Evolutionary conservation across 2,329 filamentous ascomycete species (phyloP), one percentile per base, ranked within the genome.

Genomic region (Exophiala oligosperma): DNA sequence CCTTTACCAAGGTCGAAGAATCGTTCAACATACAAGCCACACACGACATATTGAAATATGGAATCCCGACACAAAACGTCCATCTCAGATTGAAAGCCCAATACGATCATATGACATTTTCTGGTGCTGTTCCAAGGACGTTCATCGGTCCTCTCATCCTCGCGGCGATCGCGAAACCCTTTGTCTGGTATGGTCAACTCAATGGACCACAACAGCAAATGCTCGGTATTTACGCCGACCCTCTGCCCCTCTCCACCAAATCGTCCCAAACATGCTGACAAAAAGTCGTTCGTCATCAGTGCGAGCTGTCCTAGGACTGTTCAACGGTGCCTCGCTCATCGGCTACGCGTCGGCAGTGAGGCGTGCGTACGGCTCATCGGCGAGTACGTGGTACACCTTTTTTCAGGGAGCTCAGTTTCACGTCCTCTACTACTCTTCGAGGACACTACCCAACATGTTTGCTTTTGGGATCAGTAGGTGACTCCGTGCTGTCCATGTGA

Each of bases 1-100:
- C 94, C 0, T 93, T 95, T 77, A 97, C 92, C 57, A 99, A 99
- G 74, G 94, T 99, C 59, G 94, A 99, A 74, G 94, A 99, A 75
- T 97, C 93, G 0, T 97, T 99, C 83, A 96, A 96, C 73, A 85
- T 97, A 58, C 94, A 99, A 73, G 94, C 94, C 4, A 84, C 87
- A 2, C 94, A 97, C 74, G 94, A 99, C 72, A 88, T 99, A 37
- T 74, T 96, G 59, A 82, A 84, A 38, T 91, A 94, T 71, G 92
- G 92, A 24, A 85, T 90, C 1, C 90, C 91, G 0, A 54, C 52
- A 9, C 32, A 55, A 8, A 78, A 87, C 65, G 71, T 82, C 14
- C 70, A 77, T 52, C 71, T 78, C 11, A 81, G 79, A 40, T 76
- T 94, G 14, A 79, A 79, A 14, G 70, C 78, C 2, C 77, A 84